Evolutionary conservation across 768 basidiomycete species (phyloP), one percentile per base, ranked within the genome.

Genomic region (Sporobolomyces pararoseus): DNA sequence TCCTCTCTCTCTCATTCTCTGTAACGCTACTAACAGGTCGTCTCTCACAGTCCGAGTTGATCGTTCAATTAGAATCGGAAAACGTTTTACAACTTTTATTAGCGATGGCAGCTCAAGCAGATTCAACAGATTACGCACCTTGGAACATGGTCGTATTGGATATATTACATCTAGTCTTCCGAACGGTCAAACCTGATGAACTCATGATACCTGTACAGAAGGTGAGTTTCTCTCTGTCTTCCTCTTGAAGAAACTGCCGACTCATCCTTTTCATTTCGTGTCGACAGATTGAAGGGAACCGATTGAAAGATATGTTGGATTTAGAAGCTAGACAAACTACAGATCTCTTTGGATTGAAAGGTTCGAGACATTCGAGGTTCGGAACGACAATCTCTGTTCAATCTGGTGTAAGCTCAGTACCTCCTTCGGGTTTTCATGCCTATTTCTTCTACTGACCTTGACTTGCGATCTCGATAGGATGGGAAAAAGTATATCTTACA

Each of bases 141-240:
- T 94, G 87, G 84, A 98, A 98, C 78, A 90, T 90, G 7, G 84
- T 97, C 47, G 84, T 91, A 9, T 85, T 98, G 46, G 96, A 99
- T 80, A 94, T 94, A 34, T 84, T 97, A 66, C 95, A 95, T 79
- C 86, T 98, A 7, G 81, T 96, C 13, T 91, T 90, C 79, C 85
- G 93, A 37, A 88, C 88, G 23, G 84, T 89, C 58, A 87, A 84
- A 68, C 89, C 93, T 4, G 77, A 80, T 23, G 82, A 84, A 1
- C 75, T 84, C 10, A 75, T 78, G 21, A 74, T 68, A 1, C 72
- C 72, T 3, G 63, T 35, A 3, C 27, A 52, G 17, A 59, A 74
- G 60, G 69, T 71, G 35, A 37, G 64, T 42, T 4, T 32, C n/a
- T 19, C 10, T 29, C 49, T 19, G 27, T 19, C n/a, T 21, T 23